Evolutionary conservation across 208 protist species (phyloP).

Genomic region (Tetramitus jugosus): DNA sequence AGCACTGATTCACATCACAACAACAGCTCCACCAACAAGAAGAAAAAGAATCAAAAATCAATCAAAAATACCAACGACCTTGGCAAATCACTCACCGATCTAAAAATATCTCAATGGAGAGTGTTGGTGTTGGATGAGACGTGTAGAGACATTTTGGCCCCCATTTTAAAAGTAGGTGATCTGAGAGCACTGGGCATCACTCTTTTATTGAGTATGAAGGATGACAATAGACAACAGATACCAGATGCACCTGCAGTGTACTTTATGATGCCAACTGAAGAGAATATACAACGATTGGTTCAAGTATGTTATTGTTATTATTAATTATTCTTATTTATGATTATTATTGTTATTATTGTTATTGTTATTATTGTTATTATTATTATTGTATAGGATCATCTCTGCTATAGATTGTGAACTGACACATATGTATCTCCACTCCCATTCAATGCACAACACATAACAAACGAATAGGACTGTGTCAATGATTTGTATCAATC

Average conservation of each 20-base stretch:
- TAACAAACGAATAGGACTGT: neutral
- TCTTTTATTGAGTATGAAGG: slow-evolving; percentile 41
- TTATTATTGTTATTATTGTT: too few relatives aligned
- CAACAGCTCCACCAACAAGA: too few relatives aligned
- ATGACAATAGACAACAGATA: slow-evolving; percentile 54
- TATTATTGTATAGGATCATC: neutral
- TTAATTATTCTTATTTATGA: neutral
- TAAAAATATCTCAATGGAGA: slow-evolving; percentile 46
- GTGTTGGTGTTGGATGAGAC: slow-evolving; percentile 63
- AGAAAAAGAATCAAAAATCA: slow-evolving; percentile 9
- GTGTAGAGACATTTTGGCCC: slow-evolving; percentile 59
- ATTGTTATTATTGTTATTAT: too few relatives aligned
- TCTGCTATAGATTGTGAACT: neutral
- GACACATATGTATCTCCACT: neutral
- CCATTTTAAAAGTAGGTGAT: slow-evolving; percentile 59
- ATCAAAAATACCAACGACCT: neutral
- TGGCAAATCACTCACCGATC: neutral
- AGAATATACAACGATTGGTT: slow-evolving; percentile 56
- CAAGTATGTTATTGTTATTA: slow-evolving; percentile 32
- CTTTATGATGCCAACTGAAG: slow-evolving; percentile 57
- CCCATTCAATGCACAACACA: neutral
- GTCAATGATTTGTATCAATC: neutral
- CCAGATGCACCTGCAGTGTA: slow-evolving; percentile 70
- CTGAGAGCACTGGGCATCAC: slow-evolving; percentile 66
- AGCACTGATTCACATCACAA: too few relatives aligned